Base-by-base conservation (phyloP, 169 alveolate genomes). In the Eimeria falciformis region DNA sequence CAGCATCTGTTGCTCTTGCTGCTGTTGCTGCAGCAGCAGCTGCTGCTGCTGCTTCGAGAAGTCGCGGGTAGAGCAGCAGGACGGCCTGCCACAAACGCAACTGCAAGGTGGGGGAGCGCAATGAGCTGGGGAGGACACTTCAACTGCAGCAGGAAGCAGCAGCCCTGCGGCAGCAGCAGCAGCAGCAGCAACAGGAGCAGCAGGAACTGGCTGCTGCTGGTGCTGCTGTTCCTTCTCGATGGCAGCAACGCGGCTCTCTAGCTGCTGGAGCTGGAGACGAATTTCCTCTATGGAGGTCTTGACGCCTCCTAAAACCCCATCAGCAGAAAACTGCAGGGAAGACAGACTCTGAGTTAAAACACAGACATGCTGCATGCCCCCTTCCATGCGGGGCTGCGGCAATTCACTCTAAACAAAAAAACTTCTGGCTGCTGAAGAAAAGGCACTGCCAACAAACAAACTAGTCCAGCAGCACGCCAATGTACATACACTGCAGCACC, bases 221-320 rank as follows among this genome's bases (percentile, higher is more conserved):
- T 7, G 43, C 23, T n/a, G 83, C 83, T 71, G 83, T 56, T 71
- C 25, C 83, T 40, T 25, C 83, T 71, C 83, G 21, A 71, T 71
- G 18, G 83, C 83, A 40, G 56, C 56, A 40, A 71, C 56, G 55
- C 83, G 83, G 5, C 56, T 23, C 56, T 71, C 83, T 21, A 71
- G 83, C 58, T 29, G 58, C 25, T 12, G 50, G 58, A 71, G 58
- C 3, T 71, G 83, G 0, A 33, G 58, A 27, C 50, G 25, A 14
- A 71, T 18, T 7, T 71, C 58, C 9, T 71, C 83, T 18, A 71
- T 37, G 17, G 83, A 50, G 3, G 83, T 14, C 83, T 71, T 50
- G 58, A 71, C 56, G 23, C 29, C 40, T n/a, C 40, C 50, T n/a
- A n/a, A n/a, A n/a, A n/a, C n/a, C n/a, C n/a, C n/a, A n/a, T n/a